phyloP scores from a whole-genome alignment of 2,329 filamentous ascomycete genomes.

The Magnaporthales sp. region DNA sequence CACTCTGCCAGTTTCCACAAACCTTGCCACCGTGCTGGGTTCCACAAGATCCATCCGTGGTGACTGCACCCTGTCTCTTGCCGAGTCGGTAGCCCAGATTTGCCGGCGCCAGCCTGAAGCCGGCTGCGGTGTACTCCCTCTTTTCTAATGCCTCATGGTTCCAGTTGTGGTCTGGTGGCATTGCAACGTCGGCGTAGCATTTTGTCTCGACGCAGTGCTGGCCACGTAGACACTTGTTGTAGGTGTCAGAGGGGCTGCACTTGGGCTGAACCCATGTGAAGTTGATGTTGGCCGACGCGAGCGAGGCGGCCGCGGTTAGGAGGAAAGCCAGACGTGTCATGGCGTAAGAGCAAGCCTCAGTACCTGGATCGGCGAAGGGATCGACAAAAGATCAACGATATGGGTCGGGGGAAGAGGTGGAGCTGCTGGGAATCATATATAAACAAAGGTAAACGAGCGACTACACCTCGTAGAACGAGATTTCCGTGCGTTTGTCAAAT shows the following conservation, averaged over 20 bases:
- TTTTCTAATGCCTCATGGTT: neutral
- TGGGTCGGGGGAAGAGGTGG: neutral
- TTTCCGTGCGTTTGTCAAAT: neutral
- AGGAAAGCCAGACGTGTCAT: neutral
- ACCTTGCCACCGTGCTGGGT: neutral
- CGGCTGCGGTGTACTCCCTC: neutral
- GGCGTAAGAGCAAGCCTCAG: neutral
- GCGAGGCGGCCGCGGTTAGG: neutral
- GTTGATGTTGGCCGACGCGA: slow-evolving; percentile 5
- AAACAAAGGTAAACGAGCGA: neutral
- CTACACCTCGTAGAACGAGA: neutral
- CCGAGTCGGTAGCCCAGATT: neutral
- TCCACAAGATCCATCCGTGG: slow-evolving; percentile 3
- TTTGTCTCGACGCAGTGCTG: slow-evolving; percentile 1
- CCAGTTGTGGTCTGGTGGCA: neutral
- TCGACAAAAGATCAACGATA: neutral
- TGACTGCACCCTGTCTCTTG: neutral
- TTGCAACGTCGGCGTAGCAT: neutral
- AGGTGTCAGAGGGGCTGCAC: slow-evolving; percentile 1
- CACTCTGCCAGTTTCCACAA: neutral
- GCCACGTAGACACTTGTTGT: slow-evolving; percentile 4
- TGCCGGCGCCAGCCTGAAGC: neutral
- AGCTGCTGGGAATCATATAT: neutral
- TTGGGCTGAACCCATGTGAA: slow-evolving; percentile 6
- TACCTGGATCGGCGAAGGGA: neutral